phyloP scores from a whole-genome alignment of 352 stramenopile genomes.

The Phytophthora pseudosyringae region DNA sequence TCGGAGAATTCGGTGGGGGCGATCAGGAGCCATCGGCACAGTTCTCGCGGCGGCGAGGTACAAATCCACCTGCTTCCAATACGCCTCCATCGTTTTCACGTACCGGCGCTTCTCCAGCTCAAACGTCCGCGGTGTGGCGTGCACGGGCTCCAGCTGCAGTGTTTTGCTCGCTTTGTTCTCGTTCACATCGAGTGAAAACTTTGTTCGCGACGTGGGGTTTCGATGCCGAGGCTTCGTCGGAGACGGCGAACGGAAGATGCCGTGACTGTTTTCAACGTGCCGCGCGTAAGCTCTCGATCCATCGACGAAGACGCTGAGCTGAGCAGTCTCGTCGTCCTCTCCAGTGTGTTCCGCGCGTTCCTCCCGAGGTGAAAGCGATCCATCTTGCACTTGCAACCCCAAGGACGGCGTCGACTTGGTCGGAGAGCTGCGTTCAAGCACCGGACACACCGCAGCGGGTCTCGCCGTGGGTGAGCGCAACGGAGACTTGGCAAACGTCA shows the following conservation, averaged over 20 bases:
- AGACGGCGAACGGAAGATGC: conserved; percentile 60
- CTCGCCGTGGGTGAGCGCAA: conserved; percentile 49
- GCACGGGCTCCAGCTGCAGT: conserved; percentile 54
- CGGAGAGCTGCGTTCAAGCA: conserved; percentile 50
- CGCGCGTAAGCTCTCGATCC: conserved; percentile 64
- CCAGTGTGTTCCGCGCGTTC: conserved; percentile 15
- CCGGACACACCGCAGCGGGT: conserved; percentile 58
- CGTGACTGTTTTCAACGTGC: conserved; percentile 70
- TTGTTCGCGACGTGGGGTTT: conserved; percentile 34
- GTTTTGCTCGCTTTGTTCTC: conserved; percentile 29
- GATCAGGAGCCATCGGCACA: conserved; percentile 69
- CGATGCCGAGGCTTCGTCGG: conserved; percentile 46
- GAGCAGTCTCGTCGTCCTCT: conserved; percentile 9
- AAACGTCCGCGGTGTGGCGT: conserved; percentile 71
- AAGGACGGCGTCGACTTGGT: conserved; percentile 17
- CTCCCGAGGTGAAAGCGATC: conserved; percentile 17
- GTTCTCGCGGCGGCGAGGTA: conserved; percentile 57
- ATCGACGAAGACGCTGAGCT: conserved; percentile 61
- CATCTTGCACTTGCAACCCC: conserved; percentile 2
- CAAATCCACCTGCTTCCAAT: conserved; percentile 81
- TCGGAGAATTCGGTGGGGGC: conserved; percentile 66
- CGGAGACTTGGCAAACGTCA: conserved; percentile 46
- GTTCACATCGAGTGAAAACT: conserved; percentile 55
- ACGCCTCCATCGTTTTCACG: conserved; percentile 82
- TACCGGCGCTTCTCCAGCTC: conserved; percentile 81